Conservation (phyloP, 2,329 filamentous ascomycete genomes). For the Lachnellula subtilissima region DNA sequence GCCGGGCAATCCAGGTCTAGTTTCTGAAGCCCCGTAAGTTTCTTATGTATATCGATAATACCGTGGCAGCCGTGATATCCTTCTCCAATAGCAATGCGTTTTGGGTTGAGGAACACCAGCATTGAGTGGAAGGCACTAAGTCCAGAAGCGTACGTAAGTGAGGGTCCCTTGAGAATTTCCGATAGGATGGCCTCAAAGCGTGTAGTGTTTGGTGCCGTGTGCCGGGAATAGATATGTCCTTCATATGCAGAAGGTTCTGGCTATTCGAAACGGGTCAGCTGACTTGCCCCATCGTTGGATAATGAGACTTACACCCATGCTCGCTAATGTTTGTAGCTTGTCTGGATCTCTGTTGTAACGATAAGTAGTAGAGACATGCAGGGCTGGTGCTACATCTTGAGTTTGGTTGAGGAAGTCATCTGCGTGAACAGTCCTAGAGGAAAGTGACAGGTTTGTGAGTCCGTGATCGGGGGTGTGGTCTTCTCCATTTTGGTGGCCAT, state of each 20-base stretch:
- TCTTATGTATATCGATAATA: slow-evolving; percentile 67
- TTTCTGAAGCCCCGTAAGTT: slow-evolving; percentile 69
- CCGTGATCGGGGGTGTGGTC: slow-evolving; percentile 10
- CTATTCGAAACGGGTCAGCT: slow-evolving; percentile 33
- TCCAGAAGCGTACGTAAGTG: slow-evolving; percentile 77
- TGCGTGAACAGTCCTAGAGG: slow-evolving; percentile 74
- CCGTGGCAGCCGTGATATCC: slow-evolving; percentile 95
- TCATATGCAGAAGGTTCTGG: slow-evolving; percentile 47
- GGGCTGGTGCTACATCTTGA: slow-evolving; percentile 77
- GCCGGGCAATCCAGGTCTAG: slow-evolving; percentile 66
- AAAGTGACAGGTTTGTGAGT: slow-evolving; percentile 44
- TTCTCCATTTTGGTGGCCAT: slow-evolving; percentile 13
- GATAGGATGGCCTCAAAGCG: slow-evolving; percentile 81
- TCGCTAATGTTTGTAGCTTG: slow-evolving; percentile 48
- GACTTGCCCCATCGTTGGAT: slow-evolving; percentile 11
- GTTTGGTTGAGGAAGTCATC: slow-evolving; percentile 72
- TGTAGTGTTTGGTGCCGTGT: slow-evolving; percentile 71
- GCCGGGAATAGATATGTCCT: slow-evolving; percentile 78
- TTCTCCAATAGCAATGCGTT: slow-evolving; percentile 72
- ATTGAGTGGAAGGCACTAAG: slow-evolving; percentile 85
- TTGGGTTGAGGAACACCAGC: slow-evolving; percentile 78
- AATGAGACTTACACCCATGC: slow-evolving; percentile 48
- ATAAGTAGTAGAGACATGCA: slow-evolving; percentile 91
- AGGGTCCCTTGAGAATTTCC: slow-evolving; percentile 63
- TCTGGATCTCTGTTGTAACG: slow-evolving; percentile 71